A percentile compares a stretch with the other conserved stretches of the same genome.
Evolutionary conservation across 1,284 basidiomycete genomes (phyloP).

Genomic region (Moesziomyces globuligerus): DNA sequence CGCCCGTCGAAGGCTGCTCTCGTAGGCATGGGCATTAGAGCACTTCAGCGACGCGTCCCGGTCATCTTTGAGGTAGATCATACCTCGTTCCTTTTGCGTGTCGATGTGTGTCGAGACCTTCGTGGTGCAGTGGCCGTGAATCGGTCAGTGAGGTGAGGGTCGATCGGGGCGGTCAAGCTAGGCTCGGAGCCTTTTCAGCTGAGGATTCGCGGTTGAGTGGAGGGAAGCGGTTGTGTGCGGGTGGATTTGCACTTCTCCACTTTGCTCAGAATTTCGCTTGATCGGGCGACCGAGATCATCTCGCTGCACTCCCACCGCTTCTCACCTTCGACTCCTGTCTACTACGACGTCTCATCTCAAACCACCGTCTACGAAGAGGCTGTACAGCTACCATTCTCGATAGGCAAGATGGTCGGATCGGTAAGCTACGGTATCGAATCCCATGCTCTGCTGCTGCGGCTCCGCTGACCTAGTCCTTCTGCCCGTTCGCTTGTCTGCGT

Average conservation of each 20-base stretch:
- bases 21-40: background rate
- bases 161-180: background rate
- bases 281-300: no score
- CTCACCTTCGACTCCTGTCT: no score
- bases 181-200: background rate
- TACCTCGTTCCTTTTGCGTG: no score
- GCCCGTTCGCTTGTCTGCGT: no score
- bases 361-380: no score
- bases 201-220: background rate
- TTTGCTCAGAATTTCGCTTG: background rate
- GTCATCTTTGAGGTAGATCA: no score
- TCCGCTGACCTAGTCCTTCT: no score
- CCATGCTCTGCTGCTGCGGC: background rate
- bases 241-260: background rate
- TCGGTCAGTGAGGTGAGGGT: background rate
- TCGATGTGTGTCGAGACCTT: background rate
- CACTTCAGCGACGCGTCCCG: background rate
- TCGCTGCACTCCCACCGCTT: no score
- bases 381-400: background rate
- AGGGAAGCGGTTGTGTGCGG: no score
- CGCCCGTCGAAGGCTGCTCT: slow-evolving; percentile 19
- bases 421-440: slow-evolving; percentile 9
- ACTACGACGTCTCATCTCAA: no score
- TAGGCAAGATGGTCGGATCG: slow-evolving; percentile 33
- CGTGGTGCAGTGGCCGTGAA: background rate